Percentiles rank a stretch among this genome's conserved stretches.
phyloP scores from a whole-genome alignment of 495 filamentous ascomycete species.

The Amniculicola lignicola region DNA sequence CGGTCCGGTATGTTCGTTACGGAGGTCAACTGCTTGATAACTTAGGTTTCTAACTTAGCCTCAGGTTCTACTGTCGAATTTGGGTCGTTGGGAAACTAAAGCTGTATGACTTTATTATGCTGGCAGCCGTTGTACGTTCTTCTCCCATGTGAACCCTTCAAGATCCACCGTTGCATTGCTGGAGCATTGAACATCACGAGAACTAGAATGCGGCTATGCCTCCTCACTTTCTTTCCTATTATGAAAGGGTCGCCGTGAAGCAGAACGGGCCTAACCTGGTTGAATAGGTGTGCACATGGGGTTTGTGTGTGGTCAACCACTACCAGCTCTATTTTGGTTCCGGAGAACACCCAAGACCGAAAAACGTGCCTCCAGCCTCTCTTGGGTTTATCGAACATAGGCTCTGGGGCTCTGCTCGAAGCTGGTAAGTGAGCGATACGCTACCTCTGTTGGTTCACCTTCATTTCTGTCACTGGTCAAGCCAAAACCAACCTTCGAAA shows the following conservation, averaged over 20 bases:
- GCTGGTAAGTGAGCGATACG: too few species aligned
- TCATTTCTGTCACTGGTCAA: too few species aligned
- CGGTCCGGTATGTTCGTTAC: constrained; percentile 18
- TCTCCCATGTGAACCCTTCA: neutral
- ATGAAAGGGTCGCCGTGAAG: too few species aligned
- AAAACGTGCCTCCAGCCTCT: too few species aligned
- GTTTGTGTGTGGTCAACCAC: constrained; percentile 25
- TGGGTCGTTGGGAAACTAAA: constrained; percentile 29
- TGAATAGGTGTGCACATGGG: constrained; percentile 25
- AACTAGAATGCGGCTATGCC: too few species aligned
- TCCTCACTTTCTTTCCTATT: too few species aligned
- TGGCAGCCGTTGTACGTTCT: constrained; percentile 18
- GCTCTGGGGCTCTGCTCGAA: too few species aligned
- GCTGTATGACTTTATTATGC: constrained; percentile 26
- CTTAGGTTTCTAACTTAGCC: neutral
- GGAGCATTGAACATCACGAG: too few species aligned
- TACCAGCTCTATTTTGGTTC: constrained; percentile 26
- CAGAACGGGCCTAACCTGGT: neutral
- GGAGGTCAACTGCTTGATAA: neutral
- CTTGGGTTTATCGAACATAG: too few species aligned
- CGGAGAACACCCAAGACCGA: neutral
- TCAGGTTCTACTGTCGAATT: constrained; percentile 28
- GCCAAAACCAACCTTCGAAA: too few species aligned
- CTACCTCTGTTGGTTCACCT: too few species aligned
- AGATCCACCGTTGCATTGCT: too few species aligned